A percentile compares a stretch with the other conserved stretches of the same genome.
phyloP scores from a whole-genome alignment of 768 basidiomycete genomes.

The Suillus ampliporus region DNA sequence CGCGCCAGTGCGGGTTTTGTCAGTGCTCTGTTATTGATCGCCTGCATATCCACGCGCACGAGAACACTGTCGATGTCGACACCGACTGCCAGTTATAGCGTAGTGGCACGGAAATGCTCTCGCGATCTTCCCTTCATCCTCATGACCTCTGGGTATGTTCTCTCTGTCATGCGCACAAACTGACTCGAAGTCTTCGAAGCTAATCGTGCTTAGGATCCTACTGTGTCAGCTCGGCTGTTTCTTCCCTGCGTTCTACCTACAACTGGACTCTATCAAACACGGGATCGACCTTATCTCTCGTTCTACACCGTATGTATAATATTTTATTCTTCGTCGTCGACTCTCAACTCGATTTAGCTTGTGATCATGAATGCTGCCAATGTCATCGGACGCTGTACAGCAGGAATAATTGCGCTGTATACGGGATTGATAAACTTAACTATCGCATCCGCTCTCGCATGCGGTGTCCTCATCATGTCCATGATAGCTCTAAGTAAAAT shows the following conservation, averaged over 20 bases:
- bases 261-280: slow-evolving; percentile 57
- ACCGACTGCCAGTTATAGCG: slow-evolving; percentile 19
- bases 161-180: background rate
- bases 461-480: slow-evolving; percentile 48
- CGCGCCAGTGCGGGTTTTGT: slow-evolving; percentile 46
- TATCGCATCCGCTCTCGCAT: slow-evolving; percentile 39
- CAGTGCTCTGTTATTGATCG: slow-evolving; percentile 41
- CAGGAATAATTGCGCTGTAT: slow-evolving; percentile 43
- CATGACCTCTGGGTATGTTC: slow-evolving; percentile 27
- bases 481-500: slow-evolving; percentile 47
- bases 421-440: slow-evolving; percentile 52
- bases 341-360: slow-evolving; percentile 37
- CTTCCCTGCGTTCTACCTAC: slow-evolving; percentile 63
- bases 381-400: slow-evolving; percentile 53
- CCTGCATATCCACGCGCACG: slow-evolving; percentile 45
- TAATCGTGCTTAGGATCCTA: slow-evolving; percentile 20
- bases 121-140: slow-evolving; percentile 30
- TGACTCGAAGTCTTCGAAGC: slow-evolving; percentile 8
- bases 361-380: slow-evolving; percentile 58
- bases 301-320: slow-evolving; percentile 54
- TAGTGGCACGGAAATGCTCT: slow-evolving; percentile 27
- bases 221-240: slow-evolving; percentile 27
- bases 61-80: slow-evolving; percentile 34
- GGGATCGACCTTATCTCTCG: slow-evolving; percentile 51
- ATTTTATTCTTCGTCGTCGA: background rate